Percentiles rank a stretch among this genome's conserved stretches.
Conservation (phyloP, 176 grass and related monocot species). For the Otatea glauca region DNA sequence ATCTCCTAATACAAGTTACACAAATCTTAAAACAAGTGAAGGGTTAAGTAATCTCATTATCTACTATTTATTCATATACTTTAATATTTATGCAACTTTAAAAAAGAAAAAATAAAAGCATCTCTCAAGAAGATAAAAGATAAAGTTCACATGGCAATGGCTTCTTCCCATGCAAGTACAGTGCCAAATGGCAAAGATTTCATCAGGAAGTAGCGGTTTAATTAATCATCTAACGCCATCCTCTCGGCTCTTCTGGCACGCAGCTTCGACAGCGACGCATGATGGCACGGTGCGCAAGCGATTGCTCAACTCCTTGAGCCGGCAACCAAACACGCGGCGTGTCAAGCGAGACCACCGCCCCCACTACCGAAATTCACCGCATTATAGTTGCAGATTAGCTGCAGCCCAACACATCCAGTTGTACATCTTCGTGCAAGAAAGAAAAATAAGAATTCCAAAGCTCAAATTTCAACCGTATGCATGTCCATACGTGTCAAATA, state of each 20-base stretch:
- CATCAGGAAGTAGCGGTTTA: not conserved
- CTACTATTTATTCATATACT: no score
- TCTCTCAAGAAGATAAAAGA: no score
- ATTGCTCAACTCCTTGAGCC: not conserved
- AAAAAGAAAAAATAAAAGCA: no score
- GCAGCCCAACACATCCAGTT: not conserved
- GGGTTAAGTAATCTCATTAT: no score
- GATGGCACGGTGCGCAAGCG: not conserved
- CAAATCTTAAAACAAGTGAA: no score
- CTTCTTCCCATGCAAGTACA: not conserved
- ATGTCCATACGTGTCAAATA: not conserved
- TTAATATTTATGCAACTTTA: no score
- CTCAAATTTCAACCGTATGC: not conserved
- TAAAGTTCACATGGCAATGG: not conserved
- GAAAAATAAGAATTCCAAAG: no score
- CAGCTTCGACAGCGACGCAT: not conserved
- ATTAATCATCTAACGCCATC: not conserved
- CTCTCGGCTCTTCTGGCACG: not conserved
- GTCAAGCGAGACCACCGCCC: not conserved
- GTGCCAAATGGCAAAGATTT: not conserved
- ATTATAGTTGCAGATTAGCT: not conserved
- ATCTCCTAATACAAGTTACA: no score
- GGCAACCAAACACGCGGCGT: slow-evolving; percentile 8
- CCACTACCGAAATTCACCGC: not conserved
- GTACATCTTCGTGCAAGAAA: not conserved